Percentiles rank a stretch among this genome's conserved stretches.
These are phyloP conservation scores for Canavalia ensiformis DNA, from an alignment of 306 rosid species.

Conservation along the genomic window DNA sequence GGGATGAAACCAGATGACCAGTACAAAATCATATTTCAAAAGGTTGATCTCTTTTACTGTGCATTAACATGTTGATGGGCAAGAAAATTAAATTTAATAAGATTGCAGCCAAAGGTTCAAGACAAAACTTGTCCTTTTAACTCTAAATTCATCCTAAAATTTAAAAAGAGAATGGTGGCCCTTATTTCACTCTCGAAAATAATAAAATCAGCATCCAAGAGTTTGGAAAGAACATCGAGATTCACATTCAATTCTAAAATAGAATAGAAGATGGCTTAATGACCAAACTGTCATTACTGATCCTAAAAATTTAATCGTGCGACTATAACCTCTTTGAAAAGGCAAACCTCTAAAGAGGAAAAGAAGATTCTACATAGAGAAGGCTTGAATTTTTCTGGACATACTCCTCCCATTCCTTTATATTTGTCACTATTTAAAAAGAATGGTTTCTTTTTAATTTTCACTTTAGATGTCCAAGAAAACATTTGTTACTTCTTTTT, in stretches of 20 bases:
- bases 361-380: neutral
- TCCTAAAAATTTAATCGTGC: neutral
- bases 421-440: no score
- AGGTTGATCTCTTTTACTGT: constrained; percentile 7
- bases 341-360: neutral
- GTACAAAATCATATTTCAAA: constrained; percentile 4
- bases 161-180: neutral
- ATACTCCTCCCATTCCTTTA: neutral
- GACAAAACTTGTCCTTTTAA: neutral
- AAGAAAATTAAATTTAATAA: neutral
- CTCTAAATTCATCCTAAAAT: neutral
- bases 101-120: constrained; percentile 2
- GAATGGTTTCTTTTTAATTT: no score
- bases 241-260: constrained; percentile 9
- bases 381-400: neutral
- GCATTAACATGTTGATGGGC: constrained; percentile 6
- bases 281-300: neutral
- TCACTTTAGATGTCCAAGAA: no score
- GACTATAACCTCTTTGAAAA: neutral
- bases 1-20: constrained; percentile 6
- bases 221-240: constrained; percentile 25
- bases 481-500: no score
- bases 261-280: constrained; percentile 1
- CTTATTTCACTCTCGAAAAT: neutral
- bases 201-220: constrained; percentile 4